Percentiles rank a stretch among this genome's conserved stretches.
Conservation (phyloP, 441 rosid genomes). For the Arabidopsis lyrata region DNA sequence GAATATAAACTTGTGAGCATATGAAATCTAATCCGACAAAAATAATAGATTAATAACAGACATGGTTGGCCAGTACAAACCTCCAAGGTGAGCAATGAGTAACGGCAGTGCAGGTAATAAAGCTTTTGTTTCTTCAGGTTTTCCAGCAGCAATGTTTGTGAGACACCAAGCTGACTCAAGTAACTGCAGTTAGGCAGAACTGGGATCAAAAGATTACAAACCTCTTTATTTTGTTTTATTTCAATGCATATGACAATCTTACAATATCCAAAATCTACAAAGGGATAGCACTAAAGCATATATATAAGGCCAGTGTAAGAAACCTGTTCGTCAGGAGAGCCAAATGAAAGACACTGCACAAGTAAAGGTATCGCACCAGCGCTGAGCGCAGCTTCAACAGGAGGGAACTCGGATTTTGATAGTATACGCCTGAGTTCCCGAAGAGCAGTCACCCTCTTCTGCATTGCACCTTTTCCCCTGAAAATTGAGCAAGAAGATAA, state of each 20-base stretch:
- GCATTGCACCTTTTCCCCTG: conserved; percentile 93
- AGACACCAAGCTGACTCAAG: conserved; percentile 99
- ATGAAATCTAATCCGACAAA: conserved; percentile 25
- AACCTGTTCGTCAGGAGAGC: conserved; percentile 94
- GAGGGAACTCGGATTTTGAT: conserved; percentile 86
- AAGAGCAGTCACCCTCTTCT: conserved; percentile 81
- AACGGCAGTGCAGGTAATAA: conserved; percentile 86
- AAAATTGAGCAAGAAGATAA: conserved; percentile 33
- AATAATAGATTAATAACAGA: conserved; percentile 4
- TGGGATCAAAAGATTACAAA: conserved; percentile 12
- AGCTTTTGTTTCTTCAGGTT: conserved; percentile 90
- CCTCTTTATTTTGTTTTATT: conserved; percentile 1
- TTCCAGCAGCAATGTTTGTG: conserved; percentile 96
- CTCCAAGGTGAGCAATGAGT: conserved; percentile 95
- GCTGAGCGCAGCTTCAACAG: conserved; percentile 74
- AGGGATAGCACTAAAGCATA: conserved; percentile 10
- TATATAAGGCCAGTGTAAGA: conserved; percentile 27
- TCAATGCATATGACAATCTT: background rate
- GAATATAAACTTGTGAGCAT: conserved; percentile 38
- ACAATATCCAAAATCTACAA: background rate
- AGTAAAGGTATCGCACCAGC: conserved; percentile 88
- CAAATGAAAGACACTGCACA: conserved; percentile 90
- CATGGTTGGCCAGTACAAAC: conserved; percentile 48
- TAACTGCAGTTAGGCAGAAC: conserved; percentile 62
- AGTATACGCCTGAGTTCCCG: conserved; percentile 86